A percentile compares a stretch with the other conserved stretches of the same genome.
phyloP scores from a whole-genome alignment of 2,329 filamentous ascomycete genomes.

The Ophiostoma ulmi region DNA sequence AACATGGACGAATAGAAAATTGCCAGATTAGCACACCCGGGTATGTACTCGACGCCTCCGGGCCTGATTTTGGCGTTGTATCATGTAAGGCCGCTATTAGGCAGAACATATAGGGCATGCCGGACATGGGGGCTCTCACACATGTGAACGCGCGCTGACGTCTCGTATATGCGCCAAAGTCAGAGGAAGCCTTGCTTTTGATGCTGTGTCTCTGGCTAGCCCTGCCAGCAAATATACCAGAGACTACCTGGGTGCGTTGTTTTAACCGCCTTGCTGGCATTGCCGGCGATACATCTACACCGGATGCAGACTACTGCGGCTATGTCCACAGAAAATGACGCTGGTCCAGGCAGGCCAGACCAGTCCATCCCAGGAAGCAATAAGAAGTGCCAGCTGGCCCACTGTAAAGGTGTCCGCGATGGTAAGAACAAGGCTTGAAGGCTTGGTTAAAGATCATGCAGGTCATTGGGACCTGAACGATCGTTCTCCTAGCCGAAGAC shows the following conservation, averaged over 20 bases:
- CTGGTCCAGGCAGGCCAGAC: not conserved
- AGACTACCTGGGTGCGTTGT: not conserved
- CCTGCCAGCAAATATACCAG: slow-evolving; percentile 16
- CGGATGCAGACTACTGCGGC: not conserved
- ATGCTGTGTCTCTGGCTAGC: slow-evolving; percentile 11
- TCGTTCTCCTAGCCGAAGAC: not conserved
- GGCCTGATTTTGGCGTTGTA: not conserved
- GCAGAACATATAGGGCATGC: not conserved
- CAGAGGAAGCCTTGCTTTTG: slow-evolving; percentile 1
- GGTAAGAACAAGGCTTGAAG: not conserved
- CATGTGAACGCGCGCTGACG: not conserved
- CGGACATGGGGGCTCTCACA: not conserved
- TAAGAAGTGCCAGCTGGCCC: not conserved
- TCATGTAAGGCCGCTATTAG: slow-evolving; percentile 19
- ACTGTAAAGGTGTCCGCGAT: not conserved
- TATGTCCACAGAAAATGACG: not conserved
- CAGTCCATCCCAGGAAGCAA: not conserved
- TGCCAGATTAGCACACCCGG: slow-evolving; percentile 1
- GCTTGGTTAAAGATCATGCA: not conserved
- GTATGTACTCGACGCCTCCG: not conserved
- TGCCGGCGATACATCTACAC: slow-evolving; percentile 8
- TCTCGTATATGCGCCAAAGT: slow-evolving; percentile 12
- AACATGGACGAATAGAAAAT: not conserved
- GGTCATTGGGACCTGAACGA: slow-evolving; percentile 5
- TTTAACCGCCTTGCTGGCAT: slow-evolving; percentile 1